Conservation (phyloP, 768 basidiomycete species). For the Tricholomella constricta region DNA sequence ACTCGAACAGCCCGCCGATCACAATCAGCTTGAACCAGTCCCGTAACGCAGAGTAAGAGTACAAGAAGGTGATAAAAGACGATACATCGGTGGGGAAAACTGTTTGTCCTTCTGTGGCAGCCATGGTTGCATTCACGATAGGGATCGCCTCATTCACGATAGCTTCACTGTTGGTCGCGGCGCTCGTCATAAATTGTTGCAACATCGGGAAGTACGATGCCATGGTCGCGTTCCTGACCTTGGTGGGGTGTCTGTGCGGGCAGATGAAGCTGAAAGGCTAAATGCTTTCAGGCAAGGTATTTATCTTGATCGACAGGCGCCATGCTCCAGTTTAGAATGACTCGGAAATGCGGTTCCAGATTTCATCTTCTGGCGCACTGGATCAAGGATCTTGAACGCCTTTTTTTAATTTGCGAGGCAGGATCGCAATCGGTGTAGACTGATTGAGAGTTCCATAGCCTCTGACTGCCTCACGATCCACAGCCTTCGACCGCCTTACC, state of each 20-base stretch:
- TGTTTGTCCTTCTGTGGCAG: conserved; percentile 15
- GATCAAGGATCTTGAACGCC: not conserved
- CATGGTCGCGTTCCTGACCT: not conserved
- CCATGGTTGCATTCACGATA: not conserved
- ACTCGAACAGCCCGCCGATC: conserved; percentile 55
- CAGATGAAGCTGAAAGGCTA: not conserved
- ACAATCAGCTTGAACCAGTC: conserved; percentile 56
- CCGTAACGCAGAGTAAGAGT: conserved; percentile 45
- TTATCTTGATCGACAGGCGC: not conserved
- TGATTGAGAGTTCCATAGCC: no score
- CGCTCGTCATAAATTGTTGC: conserved; percentile 9
- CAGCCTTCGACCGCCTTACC: no score
- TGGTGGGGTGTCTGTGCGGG: not conserved
- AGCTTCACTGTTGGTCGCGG: not conserved
- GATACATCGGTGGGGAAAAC: conserved; percentile 11
- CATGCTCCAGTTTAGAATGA: not conserved
- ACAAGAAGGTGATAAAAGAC: conserved; percentile 19
- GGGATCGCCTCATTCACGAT: not conserved
- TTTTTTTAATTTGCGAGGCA: not conserved
- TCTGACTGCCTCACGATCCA: no score
- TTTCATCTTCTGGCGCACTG: not conserved
- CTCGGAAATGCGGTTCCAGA: not conserved
- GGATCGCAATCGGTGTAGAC: not conserved
- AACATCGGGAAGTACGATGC: conserved; percentile 6
- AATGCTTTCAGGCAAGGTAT: not conserved